Percentiles rank a stretch among this genome's conserved stretches.
phyloP scores from a whole-genome alignment of 805 yeast species.

The Wickerhamomyces mucosus region DNA sequence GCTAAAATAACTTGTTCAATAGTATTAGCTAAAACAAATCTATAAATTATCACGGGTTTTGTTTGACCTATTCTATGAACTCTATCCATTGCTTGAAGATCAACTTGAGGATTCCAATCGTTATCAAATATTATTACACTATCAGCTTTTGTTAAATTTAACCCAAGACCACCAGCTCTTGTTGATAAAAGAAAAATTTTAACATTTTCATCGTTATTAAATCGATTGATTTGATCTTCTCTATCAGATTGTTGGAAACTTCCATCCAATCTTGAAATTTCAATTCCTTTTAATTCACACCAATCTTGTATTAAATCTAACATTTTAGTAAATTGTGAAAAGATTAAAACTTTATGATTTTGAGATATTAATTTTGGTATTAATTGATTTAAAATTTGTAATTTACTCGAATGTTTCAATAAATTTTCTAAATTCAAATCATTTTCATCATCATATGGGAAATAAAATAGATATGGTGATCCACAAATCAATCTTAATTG shows the following conservation, averaged over 20 bases:
- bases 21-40: constrained; percentile 70
- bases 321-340: constrained; percentile 79
- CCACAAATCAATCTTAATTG: constrained; percentile 80
- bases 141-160: constrained; percentile 80
- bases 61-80: constrained; percentile 90
- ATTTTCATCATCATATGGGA: constrained; percentile 52
- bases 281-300: constrained; percentile 39
- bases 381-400: constrained; percentile 60
- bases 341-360: constrained; percentile 67
- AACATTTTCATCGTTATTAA: constrained; percentile 23
- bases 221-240: constrained; percentile 49
- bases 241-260: constrained; percentile 56
- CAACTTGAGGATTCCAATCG: constrained; percentile 98
- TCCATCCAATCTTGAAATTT: constrained; percentile 68
- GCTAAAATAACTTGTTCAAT: constrained; percentile 77
- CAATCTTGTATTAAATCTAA: constrained; percentile 77
- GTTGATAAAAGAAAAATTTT: constrained; percentile 73
- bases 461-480: constrained; percentile 76
- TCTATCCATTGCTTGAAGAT: constrained; percentile 92
- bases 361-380: constrained; percentile 36
- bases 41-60: constrained; percentile 71
- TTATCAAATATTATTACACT: constrained; percentile 85
- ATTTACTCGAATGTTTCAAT: constrained; percentile 58
- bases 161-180: constrained; percentile 91
- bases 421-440: constrained; percentile 31